Conservation (phyloP, 177 flowering plant genomes). For the Telopea speciosissima region DNA sequence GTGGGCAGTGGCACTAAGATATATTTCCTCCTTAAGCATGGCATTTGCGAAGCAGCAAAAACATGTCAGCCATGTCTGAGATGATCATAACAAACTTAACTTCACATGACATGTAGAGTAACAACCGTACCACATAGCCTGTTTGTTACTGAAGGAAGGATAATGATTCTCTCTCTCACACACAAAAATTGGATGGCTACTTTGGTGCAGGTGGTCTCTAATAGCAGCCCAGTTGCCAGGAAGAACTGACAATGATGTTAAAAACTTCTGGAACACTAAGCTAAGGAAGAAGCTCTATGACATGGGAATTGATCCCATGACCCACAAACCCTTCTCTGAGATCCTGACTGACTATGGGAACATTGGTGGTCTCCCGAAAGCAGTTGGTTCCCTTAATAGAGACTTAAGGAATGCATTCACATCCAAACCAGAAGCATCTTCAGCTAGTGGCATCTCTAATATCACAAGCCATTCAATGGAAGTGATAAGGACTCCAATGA, state of each 20-base stretch:
- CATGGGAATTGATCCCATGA: constrained; percentile 88
- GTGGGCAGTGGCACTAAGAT: not conserved
- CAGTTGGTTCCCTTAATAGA: constrained; percentile 41
- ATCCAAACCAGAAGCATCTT: constrained; percentile 22
- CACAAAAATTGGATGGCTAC: not conserved
- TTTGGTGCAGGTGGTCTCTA: constrained; percentile 65
- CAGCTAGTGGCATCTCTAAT: constrained; percentile 6
- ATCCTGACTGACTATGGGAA: constrained; percentile 66
- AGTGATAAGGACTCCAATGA: not conserved
- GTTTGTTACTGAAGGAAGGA: constrained; percentile 12
- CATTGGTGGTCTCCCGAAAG: constrained; percentile 44
- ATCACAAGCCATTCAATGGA: constrained; percentile 10
- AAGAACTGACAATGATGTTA: constrained; percentile 88
- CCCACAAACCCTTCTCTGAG: constrained; percentile 88
- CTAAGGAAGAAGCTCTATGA: constrained; percentile 68
- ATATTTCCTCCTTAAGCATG: constrained; percentile 5
- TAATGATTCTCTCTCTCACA: constrained; percentile 15
- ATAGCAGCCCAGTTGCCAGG: constrained; percentile 90
- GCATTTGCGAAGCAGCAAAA: constrained; percentile 3
- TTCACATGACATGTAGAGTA: constrained; percentile 5
- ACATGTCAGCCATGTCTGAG: constrained; percentile 10
- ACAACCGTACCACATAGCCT: constrained; percentile 5
- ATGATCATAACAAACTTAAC: constrained; percentile 16
- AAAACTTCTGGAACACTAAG: constrained; percentile 87
- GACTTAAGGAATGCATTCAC: constrained; percentile 43